A percentile compares a stretch with the other conserved stretches of the same genome.
phyloP scores from a whole-genome alignment of 768 basidiomycete species.

The Tulasnella sp. region DNA sequence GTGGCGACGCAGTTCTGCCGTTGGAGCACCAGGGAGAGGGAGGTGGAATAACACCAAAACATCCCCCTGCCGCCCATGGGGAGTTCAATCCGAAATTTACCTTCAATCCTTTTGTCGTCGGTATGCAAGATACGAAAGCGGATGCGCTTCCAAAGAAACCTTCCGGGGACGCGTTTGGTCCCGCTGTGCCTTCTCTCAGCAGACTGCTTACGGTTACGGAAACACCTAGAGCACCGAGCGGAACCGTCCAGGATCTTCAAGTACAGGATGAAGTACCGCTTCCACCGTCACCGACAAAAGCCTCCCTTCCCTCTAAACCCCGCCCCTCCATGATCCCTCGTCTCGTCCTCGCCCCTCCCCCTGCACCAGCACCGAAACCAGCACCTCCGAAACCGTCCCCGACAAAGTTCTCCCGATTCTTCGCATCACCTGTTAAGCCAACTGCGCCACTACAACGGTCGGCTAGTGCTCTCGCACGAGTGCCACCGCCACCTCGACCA shows the following conservation, averaged over 20 bases:
- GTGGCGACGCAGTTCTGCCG: neutral
- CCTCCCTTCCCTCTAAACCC: slow-evolving; percentile 1
- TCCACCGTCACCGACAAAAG: slow-evolving; percentile 2
- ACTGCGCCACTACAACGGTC: neutral
- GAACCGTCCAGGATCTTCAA: too few species aligned
- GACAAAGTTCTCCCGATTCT: slow-evolving; percentile 10
- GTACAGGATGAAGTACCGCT: neutral
- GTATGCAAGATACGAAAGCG: neutral
- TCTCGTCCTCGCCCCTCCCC: slow-evolving; percentile 12
- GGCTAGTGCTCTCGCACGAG: neutral
- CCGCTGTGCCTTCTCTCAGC: neutral
- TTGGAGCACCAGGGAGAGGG: neutral
- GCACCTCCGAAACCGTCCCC: slow-evolving; percentile 9
- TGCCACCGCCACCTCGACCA: neutral
- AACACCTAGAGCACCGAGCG: too few species aligned
- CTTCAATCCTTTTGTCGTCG: slow-evolving; percentile 10
- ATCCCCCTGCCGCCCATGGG: neutral
- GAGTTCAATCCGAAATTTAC: slow-evolving; percentile 5
- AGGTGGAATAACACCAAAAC: neutral
- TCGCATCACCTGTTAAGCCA: slow-evolving; percentile 2
- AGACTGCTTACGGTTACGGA: neutral
- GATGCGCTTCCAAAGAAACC: neutral
- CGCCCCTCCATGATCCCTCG: slow-evolving; percentile 13
- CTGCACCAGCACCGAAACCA: neutral
- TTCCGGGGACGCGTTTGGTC: slow-evolving; percentile 9